A percentile compares a stretch with the other conserved stretches of the same genome.
Evolutionary conservation across 148 eudicot species (phyloP).

Genomic region (Vaccinium vitisidaea): DNA sequence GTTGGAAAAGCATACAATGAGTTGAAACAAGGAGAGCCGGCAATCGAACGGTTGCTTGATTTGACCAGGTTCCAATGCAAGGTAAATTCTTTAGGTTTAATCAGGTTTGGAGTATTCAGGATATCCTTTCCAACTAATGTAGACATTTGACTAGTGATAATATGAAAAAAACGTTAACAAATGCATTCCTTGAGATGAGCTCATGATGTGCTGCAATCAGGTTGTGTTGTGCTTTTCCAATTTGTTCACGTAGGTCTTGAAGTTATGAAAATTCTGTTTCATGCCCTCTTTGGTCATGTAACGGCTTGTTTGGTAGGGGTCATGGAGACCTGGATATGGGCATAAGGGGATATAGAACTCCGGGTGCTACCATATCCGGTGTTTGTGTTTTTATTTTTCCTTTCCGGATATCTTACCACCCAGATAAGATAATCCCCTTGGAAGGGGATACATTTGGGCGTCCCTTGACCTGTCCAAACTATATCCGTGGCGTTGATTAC

Average conservation of each 20-base stretch:
- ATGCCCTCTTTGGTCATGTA: neutral
- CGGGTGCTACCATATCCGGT: too few species aligned
- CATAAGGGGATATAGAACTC: too few species aligned
- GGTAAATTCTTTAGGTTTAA: constrained; percentile 33
- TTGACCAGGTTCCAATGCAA: constrained; percentile 64
- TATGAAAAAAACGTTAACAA: neutral
- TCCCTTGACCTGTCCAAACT: too few species aligned
- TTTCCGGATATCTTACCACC: too few species aligned
- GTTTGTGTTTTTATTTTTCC: too few species aligned
- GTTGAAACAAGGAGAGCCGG: constrained; percentile 95
- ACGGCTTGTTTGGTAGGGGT: too few species aligned
- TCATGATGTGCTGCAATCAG: neutral
- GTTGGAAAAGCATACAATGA: constrained; percentile 97
- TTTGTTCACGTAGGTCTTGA: neutral
- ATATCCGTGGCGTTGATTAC: too few species aligned
- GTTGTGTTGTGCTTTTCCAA: neutral
- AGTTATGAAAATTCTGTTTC: neutral
- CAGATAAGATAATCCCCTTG: too few species aligned
- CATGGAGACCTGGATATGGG: too few species aligned
- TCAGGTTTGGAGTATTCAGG: neutral
- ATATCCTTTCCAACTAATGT: neutral
- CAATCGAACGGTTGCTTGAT: constrained; percentile 83
- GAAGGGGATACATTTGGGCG: too few species aligned
- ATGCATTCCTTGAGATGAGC: neutral
- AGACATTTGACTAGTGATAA: neutral